Evolutionary conservation across 306 rosid species (phyloP), one percentile per base, ranked within the genome.

Genomic region (Calophaca sinica): DNA sequence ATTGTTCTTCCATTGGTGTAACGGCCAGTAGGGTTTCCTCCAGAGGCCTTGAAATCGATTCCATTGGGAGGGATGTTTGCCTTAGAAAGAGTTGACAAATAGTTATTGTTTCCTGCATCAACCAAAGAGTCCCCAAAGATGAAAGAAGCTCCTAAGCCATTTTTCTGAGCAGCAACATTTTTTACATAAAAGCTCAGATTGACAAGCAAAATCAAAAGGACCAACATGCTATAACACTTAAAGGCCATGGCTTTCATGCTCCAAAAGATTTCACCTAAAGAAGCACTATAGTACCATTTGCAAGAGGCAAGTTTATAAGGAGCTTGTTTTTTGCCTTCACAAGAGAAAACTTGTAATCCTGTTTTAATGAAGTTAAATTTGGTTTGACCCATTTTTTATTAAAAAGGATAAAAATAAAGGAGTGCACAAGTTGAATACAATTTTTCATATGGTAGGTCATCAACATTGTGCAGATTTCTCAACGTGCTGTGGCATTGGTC

Each of bases 1-100:
- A 94, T 94, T 79, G 98, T 94, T 87, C 96, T 90, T 8, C 98
- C 98, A 63, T 94, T 94, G 64, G 98, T 91, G 71, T 65, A 94
- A 15, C 97, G 94, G 32, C 98, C 98, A 0, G 97, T 94, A 39
- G 98, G 97, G 15, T 75, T 83, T 68, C 98, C 98, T 3, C 88
- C 89, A 0, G 97, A 85, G 3, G 92, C 86, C 54, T 73, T 82
- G 31, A 88, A 94, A 85, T 91, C 98, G 6, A 94, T 91, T 72
- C 98, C 98, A 72, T 94, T 94, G 2, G 98, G 98, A 46, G 53
- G 78, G 26, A 81, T 81, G 41, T 94, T 88, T 31, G 98, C 98
- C 84, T 86, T 94, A 0, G 98, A 94, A 81, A 94, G 82, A 5
- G 97, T 88, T 10, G 85, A 45, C 4, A 94, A 59, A 53, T 83